Evolutionary conservation across 2,329 filamentous ascomycete genomes (phyloP).

Genomic region (Fusarium armeniacum): DNA sequence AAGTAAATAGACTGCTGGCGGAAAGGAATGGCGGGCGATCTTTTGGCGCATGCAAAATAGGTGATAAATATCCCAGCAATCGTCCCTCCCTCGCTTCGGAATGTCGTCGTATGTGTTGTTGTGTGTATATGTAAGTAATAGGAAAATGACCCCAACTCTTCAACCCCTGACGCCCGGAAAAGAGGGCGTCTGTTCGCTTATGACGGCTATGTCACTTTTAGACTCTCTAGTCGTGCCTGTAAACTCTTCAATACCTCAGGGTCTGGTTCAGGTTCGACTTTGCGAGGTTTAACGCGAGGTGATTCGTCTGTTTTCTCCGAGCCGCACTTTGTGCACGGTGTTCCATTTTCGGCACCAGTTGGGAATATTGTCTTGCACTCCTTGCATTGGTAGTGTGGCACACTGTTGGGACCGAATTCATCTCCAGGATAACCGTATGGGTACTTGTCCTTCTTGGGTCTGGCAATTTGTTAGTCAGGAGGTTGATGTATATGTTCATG

Average conservation of each 20-base stretch:
- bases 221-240: constrained; percentile 66
- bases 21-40: constrained; percentile 22
- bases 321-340: constrained; percentile 71
- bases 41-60: constrained; percentile 33
- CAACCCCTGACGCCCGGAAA: constrained; percentile 33
- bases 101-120: constrained; percentile 29
- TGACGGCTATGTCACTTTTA: constrained; percentile 55
- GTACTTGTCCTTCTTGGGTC: constrained; percentile 77
- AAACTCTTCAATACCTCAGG: constrained; percentile 71
- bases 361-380: constrained; percentile 73
- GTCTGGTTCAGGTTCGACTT: constrained; percentile 72
- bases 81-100: constrained; percentile 32
- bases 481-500: constrained; percentile 13
- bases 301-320: constrained; percentile 73
- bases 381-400: constrained; percentile 71
- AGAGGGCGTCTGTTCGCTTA: constrained; percentile 2
- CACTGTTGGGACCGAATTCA: constrained; percentile 65
- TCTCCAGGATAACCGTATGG: constrained; percentile 79
- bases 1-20: constrained; percentile 36
- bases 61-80: constrained; percentile 17
- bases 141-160: constrained; percentile 46
- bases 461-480: constrained; percentile 51
- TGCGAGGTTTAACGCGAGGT: constrained; percentile 69
- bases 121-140: constrained; percentile 20
- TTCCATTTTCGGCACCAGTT: constrained; percentile 63